Evolutionary conservation across 2,329 filamentous ascomycete species (phyloP).

Genomic region (Colletotrichum theobromicola): DNA sequence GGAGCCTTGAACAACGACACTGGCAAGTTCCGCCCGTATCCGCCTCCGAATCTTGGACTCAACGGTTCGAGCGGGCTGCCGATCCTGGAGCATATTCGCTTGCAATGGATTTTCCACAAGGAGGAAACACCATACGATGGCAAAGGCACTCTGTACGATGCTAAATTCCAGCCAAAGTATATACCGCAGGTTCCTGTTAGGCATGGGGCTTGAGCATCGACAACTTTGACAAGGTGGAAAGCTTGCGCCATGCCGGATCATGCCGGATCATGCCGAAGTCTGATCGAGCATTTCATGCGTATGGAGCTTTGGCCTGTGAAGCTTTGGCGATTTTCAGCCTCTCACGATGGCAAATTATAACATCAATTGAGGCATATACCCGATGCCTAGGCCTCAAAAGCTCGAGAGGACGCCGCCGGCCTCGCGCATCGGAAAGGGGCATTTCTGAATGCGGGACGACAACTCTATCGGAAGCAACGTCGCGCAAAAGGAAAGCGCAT

Average conservation of each 20-base stretch:
- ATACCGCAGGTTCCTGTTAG: constrained; percentile 31
- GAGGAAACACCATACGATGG: constrained; percentile 50
- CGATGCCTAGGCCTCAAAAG: neutral
- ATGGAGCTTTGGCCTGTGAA: neutral
- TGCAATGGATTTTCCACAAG: constrained; percentile 32
- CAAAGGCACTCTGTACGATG: constrained; percentile 47
- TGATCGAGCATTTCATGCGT: neutral
- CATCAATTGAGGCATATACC: neutral
- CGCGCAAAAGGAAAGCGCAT: neutral
- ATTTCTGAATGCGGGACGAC: neutral
- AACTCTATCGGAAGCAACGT: neutral
- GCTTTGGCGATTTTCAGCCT: neutral
- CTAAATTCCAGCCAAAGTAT: constrained; percentile 44
- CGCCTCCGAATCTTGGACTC: constrained; percentile 47
- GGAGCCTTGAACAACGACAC: constrained; percentile 44
- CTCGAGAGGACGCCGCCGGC: neutral
- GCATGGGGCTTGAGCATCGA: constrained; percentile 4
- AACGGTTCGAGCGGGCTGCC: constrained; percentile 47
- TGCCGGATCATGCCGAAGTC: neutral
- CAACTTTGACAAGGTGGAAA: neutral
- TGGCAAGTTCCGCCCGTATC: constrained; percentile 33
- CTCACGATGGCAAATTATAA: neutral
- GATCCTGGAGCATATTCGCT: constrained; percentile 36
- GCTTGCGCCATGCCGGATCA: neutral
- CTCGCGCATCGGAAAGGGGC: neutral